A percentile compares a stretch with the other conserved stretches of the same genome.
phyloP scores from a whole-genome alignment of 129 eudicot genomes.

The Cynara cardunculus region DNA sequence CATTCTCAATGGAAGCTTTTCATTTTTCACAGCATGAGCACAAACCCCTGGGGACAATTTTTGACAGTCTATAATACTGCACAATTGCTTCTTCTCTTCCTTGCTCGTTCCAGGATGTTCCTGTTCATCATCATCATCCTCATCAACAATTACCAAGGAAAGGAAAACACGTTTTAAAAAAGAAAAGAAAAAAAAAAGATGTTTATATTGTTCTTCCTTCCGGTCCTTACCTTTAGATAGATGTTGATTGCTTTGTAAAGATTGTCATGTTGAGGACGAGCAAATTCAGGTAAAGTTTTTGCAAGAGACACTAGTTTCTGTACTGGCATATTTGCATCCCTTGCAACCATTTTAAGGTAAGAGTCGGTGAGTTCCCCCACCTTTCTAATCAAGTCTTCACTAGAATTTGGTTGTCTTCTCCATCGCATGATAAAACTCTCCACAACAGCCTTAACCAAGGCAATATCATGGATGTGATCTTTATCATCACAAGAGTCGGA shows the following conservation, averaged over 20 bases:
- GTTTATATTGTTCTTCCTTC: not conserved
- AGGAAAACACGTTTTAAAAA: not conserved
- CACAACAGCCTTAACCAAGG: slow-evolving; percentile 46
- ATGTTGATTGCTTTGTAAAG: slow-evolving; percentile 71
- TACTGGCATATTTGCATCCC: slow-evolving; percentile 45
- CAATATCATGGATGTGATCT: slow-evolving; percentile 43
- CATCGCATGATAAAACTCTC: slow-evolving; percentile 58
- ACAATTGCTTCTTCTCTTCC: slow-evolving; percentile 70
- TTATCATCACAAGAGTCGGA: slow-evolving; percentile 18
- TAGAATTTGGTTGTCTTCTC: slow-evolving; percentile 38
- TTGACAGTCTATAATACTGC: slow-evolving; percentile 66
- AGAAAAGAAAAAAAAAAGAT: not conserved
- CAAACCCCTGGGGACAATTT: slow-evolving; percentile 62
- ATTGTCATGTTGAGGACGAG: slow-evolving; percentile 61
- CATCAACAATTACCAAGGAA: not conserved
- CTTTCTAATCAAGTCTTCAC: slow-evolving; percentile 26
- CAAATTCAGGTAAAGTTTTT: slow-evolving; percentile 57
- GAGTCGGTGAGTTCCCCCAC: slow-evolving; percentile 60
- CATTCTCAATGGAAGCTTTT: slow-evolving; percentile 70
- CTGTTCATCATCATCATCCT: slow-evolving; percentile 33
- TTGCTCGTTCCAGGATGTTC: slow-evolving; percentile 71
- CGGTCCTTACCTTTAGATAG: slow-evolving; percentile 48
- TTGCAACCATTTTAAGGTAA: slow-evolving; percentile 58
- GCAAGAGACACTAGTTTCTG: slow-evolving; percentile 61
- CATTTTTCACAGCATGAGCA: slow-evolving; percentile 72